phyloP scores from a whole-genome alignment of 2,329 filamentous ascomycete genomes.

The Colletotrichum graminicola region DNA sequence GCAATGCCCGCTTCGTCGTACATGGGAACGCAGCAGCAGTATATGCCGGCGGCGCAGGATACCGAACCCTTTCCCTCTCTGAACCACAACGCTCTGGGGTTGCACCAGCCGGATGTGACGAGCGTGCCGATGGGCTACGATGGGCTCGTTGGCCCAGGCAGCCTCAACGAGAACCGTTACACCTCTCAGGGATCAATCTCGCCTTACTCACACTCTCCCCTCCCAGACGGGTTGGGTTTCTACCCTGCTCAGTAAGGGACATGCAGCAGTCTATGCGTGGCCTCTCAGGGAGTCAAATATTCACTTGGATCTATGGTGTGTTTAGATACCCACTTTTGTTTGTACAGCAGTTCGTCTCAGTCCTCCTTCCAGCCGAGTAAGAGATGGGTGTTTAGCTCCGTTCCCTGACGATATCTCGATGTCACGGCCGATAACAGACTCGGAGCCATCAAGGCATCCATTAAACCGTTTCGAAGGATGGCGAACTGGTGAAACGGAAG shows the following conservation, averaged over 20 bases:
- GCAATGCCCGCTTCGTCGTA: conserved; percentile 49
- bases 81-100: conserved; percentile 52
- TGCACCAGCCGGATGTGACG: conserved; percentile 47
- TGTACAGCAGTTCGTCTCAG: conserved; percentile 11
- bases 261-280: not conserved
- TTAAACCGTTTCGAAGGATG: not conserved
- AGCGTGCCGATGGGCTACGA: conserved; percentile 50
- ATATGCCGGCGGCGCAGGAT: conserved; percentile 49
- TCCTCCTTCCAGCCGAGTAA: not conserved
- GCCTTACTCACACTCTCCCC: conserved; percentile 58
- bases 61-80: conserved; percentile 54
- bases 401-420: conserved; percentile 1
- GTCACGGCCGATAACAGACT: conserved; percentile 20
- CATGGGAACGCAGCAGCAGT: conserved; percentile 46
- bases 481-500: not conserved
- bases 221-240: conserved; percentile 53
- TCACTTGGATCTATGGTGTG: conserved; percentile 22
- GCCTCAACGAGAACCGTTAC: conserved; percentile 51
- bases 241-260: conserved; percentile 47
- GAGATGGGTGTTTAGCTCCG: not conserved
- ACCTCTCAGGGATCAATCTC: conserved; percentile 58
- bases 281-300: not conserved
- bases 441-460: conserved; percentile 1
- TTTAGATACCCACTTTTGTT: conserved; percentile 36
- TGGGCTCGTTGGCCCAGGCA: conserved; percentile 48